A percentile compares a stretch with the other conserved stretches of the same genome.
Evolutionary conservation across 169 alveolate species (phyloP).

Genomic region (Eimeria praecox): DNA sequence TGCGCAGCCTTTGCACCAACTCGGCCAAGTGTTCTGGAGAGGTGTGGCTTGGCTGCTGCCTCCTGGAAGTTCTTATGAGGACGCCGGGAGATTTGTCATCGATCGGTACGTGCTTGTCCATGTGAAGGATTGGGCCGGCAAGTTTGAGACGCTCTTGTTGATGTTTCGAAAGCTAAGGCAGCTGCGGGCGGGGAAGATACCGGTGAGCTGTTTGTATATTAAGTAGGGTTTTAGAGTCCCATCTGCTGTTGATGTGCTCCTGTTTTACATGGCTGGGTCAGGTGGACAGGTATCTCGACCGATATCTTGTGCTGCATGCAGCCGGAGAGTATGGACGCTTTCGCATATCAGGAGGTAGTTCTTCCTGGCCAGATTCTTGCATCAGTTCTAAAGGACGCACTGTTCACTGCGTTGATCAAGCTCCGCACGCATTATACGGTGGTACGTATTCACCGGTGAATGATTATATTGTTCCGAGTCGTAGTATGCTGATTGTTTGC

Average conservation of each 20-base stretch:
- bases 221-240: background rate
- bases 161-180: conserved; percentile 97
- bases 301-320: conserved; percentile 7
- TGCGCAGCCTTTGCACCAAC: conserved; percentile 87
- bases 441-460: conserved; percentile 33
- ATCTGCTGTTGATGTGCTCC: background rate
- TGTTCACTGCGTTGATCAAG: conserved; percentile 66
- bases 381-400: conserved; percentile 88
- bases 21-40: conserved; percentile 91
- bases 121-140: conserved; percentile 93
- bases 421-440: conserved; percentile 71
- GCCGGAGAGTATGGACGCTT: conserved; percentile 89
- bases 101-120: conserved; percentile 97
- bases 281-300: background rate
- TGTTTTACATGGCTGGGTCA: background rate
- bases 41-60: conserved; percentile 89
- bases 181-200: conserved; percentile 93
- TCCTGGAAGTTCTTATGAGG: conserved; percentile 95
- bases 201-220: conserved; percentile 7
- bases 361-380: conserved; percentile 92
- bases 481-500: background rate
- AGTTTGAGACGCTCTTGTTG: conserved; percentile 95
- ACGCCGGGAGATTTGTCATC: conserved; percentile 96
- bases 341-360: conserved; percentile 91
- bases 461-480: background rate